Evolutionary conservation across 345 rosid genomes (phyloP).

Genomic region (Salix purpurea): DNA sequence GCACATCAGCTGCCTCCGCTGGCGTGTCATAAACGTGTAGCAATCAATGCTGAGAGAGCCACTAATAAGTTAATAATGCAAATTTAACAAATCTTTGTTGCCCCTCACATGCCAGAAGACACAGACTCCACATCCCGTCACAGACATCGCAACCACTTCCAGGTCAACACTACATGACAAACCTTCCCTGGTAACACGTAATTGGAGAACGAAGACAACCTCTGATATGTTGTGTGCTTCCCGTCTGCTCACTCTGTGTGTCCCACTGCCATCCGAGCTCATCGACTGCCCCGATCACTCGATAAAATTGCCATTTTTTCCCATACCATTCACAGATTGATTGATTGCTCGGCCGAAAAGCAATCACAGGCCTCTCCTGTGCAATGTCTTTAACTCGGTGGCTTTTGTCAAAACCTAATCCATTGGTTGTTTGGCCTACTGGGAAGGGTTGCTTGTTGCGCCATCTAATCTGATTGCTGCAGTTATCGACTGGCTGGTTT

Average conservation of each 20-base stretch:
- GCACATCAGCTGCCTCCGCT: constrained; percentile 8
- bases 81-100: background rate
- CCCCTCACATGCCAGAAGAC: background rate
- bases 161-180: background rate
- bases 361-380: background rate
- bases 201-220: too few species aligned
- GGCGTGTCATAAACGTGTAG: constrained; percentile 9
- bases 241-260: too few species aligned
- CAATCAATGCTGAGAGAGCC: constrained; percentile 14
- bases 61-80: background rate
- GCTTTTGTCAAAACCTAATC: background rate
- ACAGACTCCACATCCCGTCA: background rate
- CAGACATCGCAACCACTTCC: background rate
- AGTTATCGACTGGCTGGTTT: background rate
- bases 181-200: too few species aligned
- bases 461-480: background rate
- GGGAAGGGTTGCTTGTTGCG: background rate
- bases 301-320: too few species aligned
- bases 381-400: background rate
- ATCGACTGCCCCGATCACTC: too few species aligned
- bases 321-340: background rate
- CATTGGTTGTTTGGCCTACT: background rate
- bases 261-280: too few species aligned
- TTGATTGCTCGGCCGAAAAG: background rate
- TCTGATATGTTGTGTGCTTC: too few species aligned